Percentiles rank a stretch among this genome's conserved stretches.
These are phyloP conservation scores for Chaetomium tenue DNA, from an alignment of 495 filamentous ascomycete species.

Conservation along the genomic window DNA sequence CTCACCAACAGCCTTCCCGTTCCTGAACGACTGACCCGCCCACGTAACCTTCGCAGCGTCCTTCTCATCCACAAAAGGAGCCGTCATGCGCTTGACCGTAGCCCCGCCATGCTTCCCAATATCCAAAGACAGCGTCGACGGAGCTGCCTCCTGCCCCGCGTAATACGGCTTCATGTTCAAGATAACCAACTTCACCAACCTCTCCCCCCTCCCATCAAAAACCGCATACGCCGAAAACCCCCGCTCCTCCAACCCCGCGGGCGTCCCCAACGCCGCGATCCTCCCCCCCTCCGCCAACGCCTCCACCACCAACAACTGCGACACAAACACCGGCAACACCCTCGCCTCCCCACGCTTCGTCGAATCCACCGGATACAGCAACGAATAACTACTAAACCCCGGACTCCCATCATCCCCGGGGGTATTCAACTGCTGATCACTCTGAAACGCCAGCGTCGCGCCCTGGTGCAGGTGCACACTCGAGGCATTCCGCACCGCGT, in stretches of 20 bases:
- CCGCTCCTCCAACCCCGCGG: not conserved
- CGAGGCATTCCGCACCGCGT: not conserved
- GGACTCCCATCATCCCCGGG: not conserved
- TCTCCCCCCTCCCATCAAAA: not conserved
- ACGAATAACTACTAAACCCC: not conserved
- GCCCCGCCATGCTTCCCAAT: conserved; percentile 22
- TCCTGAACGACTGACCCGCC: conserved; percentile 30
- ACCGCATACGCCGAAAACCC: not conserved
- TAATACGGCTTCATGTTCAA: conserved; percentile 6
- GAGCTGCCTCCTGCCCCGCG: conserved; percentile 11
- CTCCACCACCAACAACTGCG: not conserved
- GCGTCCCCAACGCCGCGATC: not conserved
- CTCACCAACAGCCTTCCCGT: conserved; percentile 23
- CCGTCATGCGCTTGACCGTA: conserved; percentile 29
- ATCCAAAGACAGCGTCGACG: conserved; percentile 11
- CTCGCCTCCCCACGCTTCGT: not conserved
- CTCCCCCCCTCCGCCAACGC: not conserved
- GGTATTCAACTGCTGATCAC: not conserved
- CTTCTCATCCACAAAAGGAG: conserved; percentile 27
- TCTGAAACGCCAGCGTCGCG: not conserved
- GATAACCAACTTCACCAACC: not conserved
- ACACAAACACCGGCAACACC: not conserved
- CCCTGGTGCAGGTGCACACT: conserved; percentile 2
- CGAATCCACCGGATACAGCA: not conserved
- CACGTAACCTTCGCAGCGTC: conserved; percentile 26